A percentile compares a stretch with the other conserved stretches of the same genome.
phyloP scores from a whole-genome alignment of 23 red algal genomes.

The Agarophyton chilense region DNA sequence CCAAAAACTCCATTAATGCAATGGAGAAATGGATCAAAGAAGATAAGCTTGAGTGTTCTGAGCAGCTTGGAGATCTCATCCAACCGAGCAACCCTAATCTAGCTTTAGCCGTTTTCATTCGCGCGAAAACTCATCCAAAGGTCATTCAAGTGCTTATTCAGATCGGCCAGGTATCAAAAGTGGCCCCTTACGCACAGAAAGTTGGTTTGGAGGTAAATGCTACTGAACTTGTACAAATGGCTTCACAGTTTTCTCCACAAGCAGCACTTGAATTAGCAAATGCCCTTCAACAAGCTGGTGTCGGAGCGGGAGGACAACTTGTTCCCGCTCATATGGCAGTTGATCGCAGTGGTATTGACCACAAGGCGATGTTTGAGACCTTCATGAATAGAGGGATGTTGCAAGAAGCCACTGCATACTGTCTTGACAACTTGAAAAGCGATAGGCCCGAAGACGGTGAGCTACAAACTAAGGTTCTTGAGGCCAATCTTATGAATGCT shows the following conservation, averaged over 20 bases:
- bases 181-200: constrained; percentile 79
- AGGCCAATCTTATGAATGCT: constrained; percentile 93
- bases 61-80: constrained; percentile 96
- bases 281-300: constrained; percentile 67
- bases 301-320: constrained; percentile 60
- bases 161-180: constrained; percentile 78
- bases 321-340: constrained; percentile 73
- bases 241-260: constrained; percentile 66
- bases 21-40: constrained; percentile 99
- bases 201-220: constrained; percentile 76
- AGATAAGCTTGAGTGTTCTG: constrained; percentile 87
- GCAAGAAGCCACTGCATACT: constrained; percentile 94
- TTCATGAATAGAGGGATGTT: constrained; percentile 95
- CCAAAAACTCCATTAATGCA: constrained; percentile 66
- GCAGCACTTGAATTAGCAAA: constrained; percentile 89
- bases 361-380: constrained; percentile 90
- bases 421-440: constrained; percentile 86
- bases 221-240: constrained; percentile 85
- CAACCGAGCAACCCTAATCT: constrained; percentile 75
- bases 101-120: constrained; percentile 93
- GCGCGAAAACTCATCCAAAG: constrained; percentile 89
- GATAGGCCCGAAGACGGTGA: constrained; percentile 90
- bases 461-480: constrained; percentile 93
- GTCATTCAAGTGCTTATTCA: constrained; percentile 94
- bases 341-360: constrained; percentile 78